Conservation (phyloP, 2,329 filamentous ascomycete genomes). For the Rachicladosporium sp. region DNA sequence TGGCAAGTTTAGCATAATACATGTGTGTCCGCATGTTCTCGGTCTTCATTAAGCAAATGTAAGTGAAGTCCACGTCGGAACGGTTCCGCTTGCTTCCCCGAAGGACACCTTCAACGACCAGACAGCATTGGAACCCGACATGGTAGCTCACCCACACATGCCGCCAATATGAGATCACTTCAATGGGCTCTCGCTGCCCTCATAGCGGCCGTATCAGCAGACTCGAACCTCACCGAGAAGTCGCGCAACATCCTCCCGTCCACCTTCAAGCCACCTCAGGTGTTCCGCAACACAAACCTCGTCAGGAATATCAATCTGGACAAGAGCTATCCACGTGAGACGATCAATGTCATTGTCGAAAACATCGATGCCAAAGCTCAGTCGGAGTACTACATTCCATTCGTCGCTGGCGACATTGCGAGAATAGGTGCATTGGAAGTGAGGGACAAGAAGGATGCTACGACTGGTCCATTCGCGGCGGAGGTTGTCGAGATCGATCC, state of each 20-base stretch:
- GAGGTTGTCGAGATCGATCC: conserved; percentile 50
- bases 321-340: conserved; percentile 82
- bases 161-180: conserved; percentile 19
- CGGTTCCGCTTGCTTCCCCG: too few species aligned
- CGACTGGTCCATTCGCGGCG: conserved; percentile 52
- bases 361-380: conserved; percentile 71
- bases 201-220: conserved; percentile 47
- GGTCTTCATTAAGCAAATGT: too few species aligned
- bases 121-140: too few species aligned
- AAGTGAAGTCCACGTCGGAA: too few species aligned
- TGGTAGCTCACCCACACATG: conserved; percentile 2
- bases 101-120: too few species aligned
- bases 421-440: conserved; percentile 80
- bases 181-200: conserved; percentile 28
- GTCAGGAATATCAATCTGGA: conserved; percentile 84
- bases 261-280: conserved; percentile 69
- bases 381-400: conserved; percentile 82
- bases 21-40: too few species aligned
- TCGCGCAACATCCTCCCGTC: conserved; percentile 36
- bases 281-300: conserved; percentile 88
- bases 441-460: conserved; percentile 74
- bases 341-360: conserved; percentile 86
- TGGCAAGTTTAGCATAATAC: too few species aligned
- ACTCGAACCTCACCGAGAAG: conserved; percentile 45
- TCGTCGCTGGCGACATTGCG: conserved; percentile 62